Evolutionary conservation across 2,329 filamentous ascomycete genomes (phyloP).

Genomic region (Hypoxylon sp.): DNA sequence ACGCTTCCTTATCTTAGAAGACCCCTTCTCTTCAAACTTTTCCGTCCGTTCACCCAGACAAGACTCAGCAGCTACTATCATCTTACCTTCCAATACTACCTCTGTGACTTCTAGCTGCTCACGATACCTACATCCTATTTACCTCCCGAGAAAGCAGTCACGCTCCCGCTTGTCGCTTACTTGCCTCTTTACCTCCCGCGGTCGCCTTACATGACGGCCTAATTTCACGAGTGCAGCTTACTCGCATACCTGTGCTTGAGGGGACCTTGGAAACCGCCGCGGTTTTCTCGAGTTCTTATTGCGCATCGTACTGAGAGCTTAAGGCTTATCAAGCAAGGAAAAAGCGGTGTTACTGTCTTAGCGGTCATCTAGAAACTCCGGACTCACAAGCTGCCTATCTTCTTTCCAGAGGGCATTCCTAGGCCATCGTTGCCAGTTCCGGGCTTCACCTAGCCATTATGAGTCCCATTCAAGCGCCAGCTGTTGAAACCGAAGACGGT

Average conservation of each 20-base stretch:
- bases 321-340: not conserved
- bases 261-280: not conserved
- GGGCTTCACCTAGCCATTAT: constrained; percentile 34
- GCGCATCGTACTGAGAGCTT: not conserved
- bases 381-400: not conserved
- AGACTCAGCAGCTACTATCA: constrained; percentile 2
- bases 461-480: constrained; percentile 44
- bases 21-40: constrained; percentile 13
- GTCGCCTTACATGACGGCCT: constrained; percentile 13
- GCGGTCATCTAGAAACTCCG: not conserved
- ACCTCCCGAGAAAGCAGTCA: constrained; percentile 27
- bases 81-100: constrained; percentile 17
- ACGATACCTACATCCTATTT: constrained; percentile 7
- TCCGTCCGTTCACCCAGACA: constrained; percentile 11
- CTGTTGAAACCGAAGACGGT: constrained; percentile 53
- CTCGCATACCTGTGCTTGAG: constrained; percentile 5
- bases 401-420: not conserved
- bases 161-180: constrained; percentile 14
- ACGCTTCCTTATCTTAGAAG: constrained; percentile 32
- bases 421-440: not conserved
- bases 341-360: not conserved
- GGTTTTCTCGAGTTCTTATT: constrained; percentile 3
- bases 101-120: constrained; percentile 10
- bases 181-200: constrained; percentile 2
- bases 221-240: constrained; percentile 3